Conservation (phyloP, 1,284 basidiomycete genomes). For the Boletus calvinii region DNA sequence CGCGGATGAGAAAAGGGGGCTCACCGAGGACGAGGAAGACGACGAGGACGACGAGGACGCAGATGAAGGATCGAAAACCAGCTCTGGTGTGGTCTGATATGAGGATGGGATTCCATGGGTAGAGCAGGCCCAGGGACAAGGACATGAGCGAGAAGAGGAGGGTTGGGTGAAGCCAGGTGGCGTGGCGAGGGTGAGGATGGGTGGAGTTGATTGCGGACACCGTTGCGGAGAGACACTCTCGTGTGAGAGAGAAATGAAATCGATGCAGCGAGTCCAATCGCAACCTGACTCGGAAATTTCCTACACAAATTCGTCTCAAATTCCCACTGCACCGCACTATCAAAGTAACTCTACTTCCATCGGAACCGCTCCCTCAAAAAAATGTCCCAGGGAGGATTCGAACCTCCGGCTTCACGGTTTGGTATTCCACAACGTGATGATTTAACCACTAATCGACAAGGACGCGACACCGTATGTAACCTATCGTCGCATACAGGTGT, state of each 20-base stretch:
- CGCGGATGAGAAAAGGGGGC: constrained; percentile 26
- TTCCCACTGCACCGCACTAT: no score
- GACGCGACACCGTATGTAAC: constrained; percentile 8
- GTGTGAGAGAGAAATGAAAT: constrained; percentile 10
- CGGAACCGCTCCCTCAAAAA: constrained; percentile 19
- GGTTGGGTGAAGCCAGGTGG: constrained; percentile 16
- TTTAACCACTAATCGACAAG: constrained; percentile 44
- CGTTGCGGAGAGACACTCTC: constrained; percentile 20
- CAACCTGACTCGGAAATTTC: constrained; percentile 16
- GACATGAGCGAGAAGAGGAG: constrained; percentile 54
- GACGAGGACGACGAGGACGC: constrained; percentile 62
- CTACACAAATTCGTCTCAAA: constrained; percentile 27
- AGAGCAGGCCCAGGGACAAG: constrained; percentile 61
- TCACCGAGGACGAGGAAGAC: constrained; percentile 71
- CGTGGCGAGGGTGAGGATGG: constrained; percentile 16
- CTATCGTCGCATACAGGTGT: no score
- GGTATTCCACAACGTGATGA: constrained; percentile 41
- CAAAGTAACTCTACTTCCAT: no score
- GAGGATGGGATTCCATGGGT: constrained; percentile 53
- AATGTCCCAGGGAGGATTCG: constrained; percentile 42
- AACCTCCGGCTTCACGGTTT: constrained; percentile 39
- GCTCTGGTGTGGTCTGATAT: constrained; percentile 54
- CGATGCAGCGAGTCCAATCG: neutral
- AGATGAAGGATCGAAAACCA: constrained; percentile 67
- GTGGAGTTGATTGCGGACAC: constrained; percentile 29